Evolutionary conservation across 2,329 filamentous ascomycete species (phyloP), one percentile per base, ranked within the genome.

Genomic region (Xylariaceae sp.): DNA sequence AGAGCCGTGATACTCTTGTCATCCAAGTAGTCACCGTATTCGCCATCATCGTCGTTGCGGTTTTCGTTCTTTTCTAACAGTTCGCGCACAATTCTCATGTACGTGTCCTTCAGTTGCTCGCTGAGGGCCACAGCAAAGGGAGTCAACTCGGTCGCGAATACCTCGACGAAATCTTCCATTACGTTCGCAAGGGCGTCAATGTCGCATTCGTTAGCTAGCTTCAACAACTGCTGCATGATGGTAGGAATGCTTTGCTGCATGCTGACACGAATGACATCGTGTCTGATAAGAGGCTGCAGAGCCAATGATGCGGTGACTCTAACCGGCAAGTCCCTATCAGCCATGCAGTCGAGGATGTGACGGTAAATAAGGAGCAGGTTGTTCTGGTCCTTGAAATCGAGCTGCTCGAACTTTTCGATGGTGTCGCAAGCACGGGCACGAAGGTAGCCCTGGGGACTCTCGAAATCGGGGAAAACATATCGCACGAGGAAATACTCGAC

Each of bases 81-180:
- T 71, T 97, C 93, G 47, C 90, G 84, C 52, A 99, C 88, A 65
- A 99, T 97, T 58, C 94, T 86, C 66, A 99, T 82, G 70, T 99
- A 99, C 0, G 94, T 99, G 70, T 99, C 94, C 49, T 93, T 88
- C 52, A 99, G 81, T 75, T 99, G 94, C 76, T 97, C 92, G 71
- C 92, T 96, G 3, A 99, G 81, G 3, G 94, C 94, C 37, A 99
- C 93, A 9, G 94, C 94, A 70, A 99, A 99, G 2, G 94, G 94
- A 4, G 94, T 97, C 51, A 99, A 82, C 73, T 99, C 94, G 2
- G 91, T 84, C n/a, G 94, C 93, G 72, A 99, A 99, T 2, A 97
- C 92, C 74, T 99, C 94, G 51, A 99, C 94, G 72, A 99, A 99
- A 72, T 99, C 94, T 75, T 99, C 94, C 94, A 99, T 99, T 45